Evolutionary conservation across 768 basidiomycete species (phyloP).

Genomic region (Phylloporus sp.): DNA sequence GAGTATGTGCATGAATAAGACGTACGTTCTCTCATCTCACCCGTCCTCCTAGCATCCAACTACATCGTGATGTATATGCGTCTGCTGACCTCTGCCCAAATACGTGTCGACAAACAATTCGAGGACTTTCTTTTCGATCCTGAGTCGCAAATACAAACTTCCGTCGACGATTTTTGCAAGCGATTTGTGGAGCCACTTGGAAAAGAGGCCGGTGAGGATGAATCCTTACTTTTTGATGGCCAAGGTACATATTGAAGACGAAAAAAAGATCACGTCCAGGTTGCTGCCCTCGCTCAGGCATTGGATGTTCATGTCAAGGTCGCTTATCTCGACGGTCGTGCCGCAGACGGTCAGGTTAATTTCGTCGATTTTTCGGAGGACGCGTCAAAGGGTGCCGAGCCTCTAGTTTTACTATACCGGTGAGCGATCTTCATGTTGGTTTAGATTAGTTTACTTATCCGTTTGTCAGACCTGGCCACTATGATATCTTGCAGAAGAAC

Average conservation of each 20-base stretch:
- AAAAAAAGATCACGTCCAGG: slow-evolving; percentile 70
- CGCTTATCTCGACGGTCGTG: slow-evolving; percentile 76
- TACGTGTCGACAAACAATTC: slow-evolving; percentile 56
- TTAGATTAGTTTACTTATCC: not conserved
- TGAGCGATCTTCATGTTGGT: slow-evolving; percentile 30
- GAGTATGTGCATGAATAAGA: slow-evolving; percentile 33
- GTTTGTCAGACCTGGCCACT: slow-evolving; percentile 73
- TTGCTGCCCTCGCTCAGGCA: slow-evolving; percentile 69
- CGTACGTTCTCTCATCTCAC: slow-evolving; percentile 1
- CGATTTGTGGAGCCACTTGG: slow-evolving; percentile 73
- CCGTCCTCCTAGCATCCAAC: slow-evolving; percentile 48
- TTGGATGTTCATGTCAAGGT: slow-evolving; percentile 65
- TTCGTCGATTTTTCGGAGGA: slow-evolving; percentile 64
- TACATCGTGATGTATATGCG: slow-evolving; percentile 78
- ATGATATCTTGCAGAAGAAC: slow-evolving; percentile 55
- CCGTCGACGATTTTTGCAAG: slow-evolving; percentile 66
- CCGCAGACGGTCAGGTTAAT: slow-evolving; percentile 47
- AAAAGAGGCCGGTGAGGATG: slow-evolving; percentile 63
- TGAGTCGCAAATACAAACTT: slow-evolving; percentile 57
- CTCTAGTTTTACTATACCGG: slow-evolving; percentile 74
- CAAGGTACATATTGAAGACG: not conserved
- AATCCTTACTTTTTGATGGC: not conserved
- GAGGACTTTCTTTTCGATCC: slow-evolving; percentile 74
- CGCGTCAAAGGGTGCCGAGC: slow-evolving; percentile 39
- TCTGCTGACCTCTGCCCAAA: slow-evolving; percentile 78